Conservation (phyloP, 371 early-diverging fungal genomes). For the Gilbertella persicaria region DNA sequence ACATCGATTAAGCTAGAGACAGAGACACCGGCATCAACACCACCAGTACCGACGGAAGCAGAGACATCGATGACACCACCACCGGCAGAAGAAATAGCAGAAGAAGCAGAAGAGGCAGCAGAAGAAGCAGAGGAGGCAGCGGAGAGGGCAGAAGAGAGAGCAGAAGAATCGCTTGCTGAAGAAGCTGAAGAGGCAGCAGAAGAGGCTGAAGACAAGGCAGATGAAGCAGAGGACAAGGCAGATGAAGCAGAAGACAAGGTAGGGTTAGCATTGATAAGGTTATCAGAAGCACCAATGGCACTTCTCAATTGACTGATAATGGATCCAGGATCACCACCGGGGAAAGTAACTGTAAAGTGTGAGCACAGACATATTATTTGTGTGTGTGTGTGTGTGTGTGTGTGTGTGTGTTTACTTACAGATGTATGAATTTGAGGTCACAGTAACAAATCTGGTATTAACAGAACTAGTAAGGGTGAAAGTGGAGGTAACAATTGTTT, state of each 20-base stretch:
- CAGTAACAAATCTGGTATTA: conserved; percentile 3
- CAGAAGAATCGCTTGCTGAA: not conserved
- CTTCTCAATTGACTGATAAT: too few relatives aligned
- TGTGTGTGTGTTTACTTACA: too few relatives aligned
- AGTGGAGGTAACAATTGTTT: not conserved
- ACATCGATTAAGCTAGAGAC: too few relatives aligned
- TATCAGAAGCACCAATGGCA: not conserved
- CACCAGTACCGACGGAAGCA: too few relatives aligned
- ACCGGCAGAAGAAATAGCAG: not conserved
- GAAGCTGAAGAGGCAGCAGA: too few relatives aligned
- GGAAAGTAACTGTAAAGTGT: too few relatives aligned
- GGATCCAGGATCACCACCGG: too few relatives aligned
- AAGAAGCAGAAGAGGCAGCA: not conserved
- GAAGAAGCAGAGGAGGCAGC: not conserved
- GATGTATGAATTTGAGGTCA: conserved; percentile 3
- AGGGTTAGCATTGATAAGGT: conserved; percentile 1
- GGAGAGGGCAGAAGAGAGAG: not conserved
- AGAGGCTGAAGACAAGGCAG: not conserved
- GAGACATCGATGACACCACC: not conserved
- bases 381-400: too few relatives aligned
- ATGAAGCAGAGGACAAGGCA: not conserved
- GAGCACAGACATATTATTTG: too few relatives aligned
- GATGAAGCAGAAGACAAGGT: not conserved
- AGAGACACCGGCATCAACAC: too few relatives aligned
- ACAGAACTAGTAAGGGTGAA: not conserved